A percentile compares a stretch with the other conserved stretches of the same genome.
These are phyloP conservation scores for Thelephora aurantiotincta DNA, from an alignment of 768 basidiomycete species.

Conservation along the genomic window DNA sequence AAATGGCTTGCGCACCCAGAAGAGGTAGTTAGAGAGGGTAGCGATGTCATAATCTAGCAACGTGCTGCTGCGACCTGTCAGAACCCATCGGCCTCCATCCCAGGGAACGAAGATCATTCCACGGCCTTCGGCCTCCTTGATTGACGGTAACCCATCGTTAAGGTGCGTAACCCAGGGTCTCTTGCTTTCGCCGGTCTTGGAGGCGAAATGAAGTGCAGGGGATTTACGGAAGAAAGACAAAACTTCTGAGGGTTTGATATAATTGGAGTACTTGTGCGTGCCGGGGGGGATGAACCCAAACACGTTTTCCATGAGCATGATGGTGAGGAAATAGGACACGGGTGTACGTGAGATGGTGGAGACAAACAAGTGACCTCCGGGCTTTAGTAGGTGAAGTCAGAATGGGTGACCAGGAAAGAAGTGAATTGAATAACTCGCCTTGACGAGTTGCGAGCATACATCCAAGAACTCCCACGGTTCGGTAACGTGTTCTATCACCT, in stretches of 20 bases:
- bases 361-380: slow-evolving; percentile 89
- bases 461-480: slow-evolving; percentile 76
- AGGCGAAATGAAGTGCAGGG: slow-evolving; percentile 11
- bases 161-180: slow-evolving; percentile 47
- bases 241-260: slow-evolving; percentile 76
- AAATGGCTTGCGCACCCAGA: slow-evolving; percentile 68
- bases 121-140: slow-evolving; percentile 64
- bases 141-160: slow-evolving; percentile 34
- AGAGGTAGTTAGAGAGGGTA: slow-evolving; percentile 63
- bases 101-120: slow-evolving; percentile 70
- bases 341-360: slow-evolving; percentile 88
- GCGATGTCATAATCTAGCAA: slow-evolving; percentile 22
- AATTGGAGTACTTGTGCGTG: slow-evolving; percentile 90
- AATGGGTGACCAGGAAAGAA: background rate
- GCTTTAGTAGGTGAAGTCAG: slow-evolving; percentile 32
- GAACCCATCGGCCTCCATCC: slow-evolving; percentile 48
- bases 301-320: slow-evolving; percentile 70
- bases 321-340: slow-evolving; percentile 51
- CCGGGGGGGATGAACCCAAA: slow-evolving; percentile 69
- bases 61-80: slow-evolving; percentile 41
- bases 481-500: slow-evolving; percentile 95
- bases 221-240: slow-evolving; percentile 66
- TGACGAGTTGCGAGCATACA: slow-evolving; percentile 73
- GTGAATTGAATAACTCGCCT: slow-evolving; percentile 32
- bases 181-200: background rate